Evolutionary conservation across 306 rosid species (phyloP), one percentile per base, ranked within the genome.

Genomic region (Trifolium dubium): DNA sequence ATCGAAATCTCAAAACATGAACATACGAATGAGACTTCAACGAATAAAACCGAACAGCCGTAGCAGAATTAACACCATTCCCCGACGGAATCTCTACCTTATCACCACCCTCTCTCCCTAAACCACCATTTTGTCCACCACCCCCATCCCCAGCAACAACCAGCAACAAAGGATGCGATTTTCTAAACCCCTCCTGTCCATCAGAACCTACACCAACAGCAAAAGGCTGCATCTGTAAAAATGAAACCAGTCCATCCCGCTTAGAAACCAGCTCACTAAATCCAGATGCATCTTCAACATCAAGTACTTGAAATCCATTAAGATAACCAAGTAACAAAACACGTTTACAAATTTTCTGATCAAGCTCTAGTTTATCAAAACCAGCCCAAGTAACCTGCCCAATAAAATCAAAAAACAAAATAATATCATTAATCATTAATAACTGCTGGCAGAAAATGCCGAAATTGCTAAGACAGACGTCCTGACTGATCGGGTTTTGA

Each of bases 381-480:
- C 92, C 92, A 76, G 98, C 98, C 96, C 98, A 92, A 31, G 89
- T 87, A 53, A 92, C 92, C 98, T 92, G 87, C 73, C 78, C 39
- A 77, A 78, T 69, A 74, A 6, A 59, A 69, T 70, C 58, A 63
- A 34, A 78, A 10, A 40, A 59, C 4, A 53, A 53, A 30, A 59
- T 30, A 60, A 31, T 1, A 60, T 7, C 11, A 14, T 13, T 30
- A 60, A 60, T 9, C 8, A 59, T 23, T 13, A 59, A 23, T 23
- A 23, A 23, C 23, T 0, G 23, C 23, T 23, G 23, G 23, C 23
- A 23, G 23, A 23, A 23, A 23, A 23, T 23, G 23, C 23, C 23
- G 23, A 23, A 23, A 23, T 23, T 23, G 23, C 23, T 23, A 23
- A 23, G 23, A 23, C 23, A 1, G 23, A 23, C 23, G 23, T 23